These are phyloP conservation scores for Byssothecium circinans DNA, from an alignment of 2,329 filamentous ascomycete genomes.

Conservation along the genomic window DNA sequence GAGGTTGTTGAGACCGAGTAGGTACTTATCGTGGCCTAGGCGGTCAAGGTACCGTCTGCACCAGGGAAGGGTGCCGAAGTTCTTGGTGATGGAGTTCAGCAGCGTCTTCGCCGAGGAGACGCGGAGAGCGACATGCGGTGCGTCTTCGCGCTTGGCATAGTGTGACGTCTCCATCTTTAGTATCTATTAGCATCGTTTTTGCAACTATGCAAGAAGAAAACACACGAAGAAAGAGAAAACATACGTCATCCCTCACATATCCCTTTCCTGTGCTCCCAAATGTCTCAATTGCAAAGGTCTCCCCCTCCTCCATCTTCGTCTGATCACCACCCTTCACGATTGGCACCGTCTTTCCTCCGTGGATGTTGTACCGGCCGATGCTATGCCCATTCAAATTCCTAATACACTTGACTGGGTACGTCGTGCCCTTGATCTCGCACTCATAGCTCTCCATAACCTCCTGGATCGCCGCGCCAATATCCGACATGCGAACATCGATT, in stretches of 20 bases:
- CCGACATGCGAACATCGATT: slow-evolving; percentile 85
- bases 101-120: slow-evolving; percentile 82
- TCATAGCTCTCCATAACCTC: slow-evolving; percentile 94
- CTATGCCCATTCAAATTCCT: slow-evolving; percentile 88
- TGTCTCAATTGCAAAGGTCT: slow-evolving; percentile 93
- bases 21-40: slow-evolving; percentile 91
- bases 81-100: slow-evolving; percentile 89
- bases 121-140: slow-evolving; percentile 73
- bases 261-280: slow-evolving; percentile 93
- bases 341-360: slow-evolving; percentile 89
- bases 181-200: slow-evolving; percentile 9
- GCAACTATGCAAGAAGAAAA: not conserved
- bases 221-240: not conserved
- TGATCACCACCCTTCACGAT: slow-evolving; percentile 87
- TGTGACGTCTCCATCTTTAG: slow-evolving; percentile 76
- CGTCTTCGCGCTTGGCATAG: slow-evolving; percentile 76
- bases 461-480: slow-evolving; percentile 82
- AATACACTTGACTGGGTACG: slow-evolving; percentile 80
- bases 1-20: slow-evolving; percentile 84
- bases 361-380: slow-evolving; percentile 85
- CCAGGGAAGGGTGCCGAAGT: slow-evolving; percentile 90
- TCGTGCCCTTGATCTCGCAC: slow-evolving; percentile 77
- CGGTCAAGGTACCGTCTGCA: slow-evolving; percentile 89
- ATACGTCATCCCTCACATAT: slow-evolving; percentile 80
- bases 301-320: slow-evolving; percentile 97